Percentiles rank a stretch among this genome's conserved stretches.
These are phyloP conservation scores for Helicostylum pulchrum DNA, from an alignment of 192 early-diverging fungal species.

Conservation along the genomic window DNA sequence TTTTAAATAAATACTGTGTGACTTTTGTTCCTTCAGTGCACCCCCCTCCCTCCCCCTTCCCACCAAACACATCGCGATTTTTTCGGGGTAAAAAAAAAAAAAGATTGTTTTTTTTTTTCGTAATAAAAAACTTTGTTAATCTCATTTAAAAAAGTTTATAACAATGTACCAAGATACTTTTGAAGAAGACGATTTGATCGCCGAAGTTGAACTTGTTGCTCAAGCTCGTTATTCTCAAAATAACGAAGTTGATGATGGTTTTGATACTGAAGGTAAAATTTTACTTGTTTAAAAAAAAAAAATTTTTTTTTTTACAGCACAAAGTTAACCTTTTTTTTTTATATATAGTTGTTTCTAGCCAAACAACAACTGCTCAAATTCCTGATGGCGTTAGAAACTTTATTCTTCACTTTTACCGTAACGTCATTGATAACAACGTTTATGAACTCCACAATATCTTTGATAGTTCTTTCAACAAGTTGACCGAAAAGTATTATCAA, in stretches of 20 bases:
- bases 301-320: background rate
- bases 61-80: no score
- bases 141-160: background rate
- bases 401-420: conserved; percentile 75
- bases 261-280: conserved; percentile 30
- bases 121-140: no score
- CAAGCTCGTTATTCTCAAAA: conserved; percentile 38
- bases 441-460: conserved; percentile 87
- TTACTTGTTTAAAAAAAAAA: no score
- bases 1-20: no score
- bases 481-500: conserved; percentile 88
- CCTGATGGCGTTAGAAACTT: conserved; percentile 86
- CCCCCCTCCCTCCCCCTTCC: no score
- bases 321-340: conserved; percentile 9
- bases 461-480: conserved; percentile 84
- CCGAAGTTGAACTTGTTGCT: conserved; percentile 60
- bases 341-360: conserved; percentile 3
- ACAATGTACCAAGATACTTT: conserved; percentile 43
- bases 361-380: conserved; percentile 55
- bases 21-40: no score
- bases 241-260: conserved; percentile 43
- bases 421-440: conserved; percentile 75
- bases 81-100: no score
- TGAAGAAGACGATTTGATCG: conserved; percentile 55
- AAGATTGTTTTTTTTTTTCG: no score